A percentile compares a stretch with the other conserved stretches of the same genome.
These are phyloP conservation scores for Colletotrichum euphorbiae DNA, from an alignment of 2,329 filamentous ascomycete genomes.

Conservation along the genomic window DNA sequence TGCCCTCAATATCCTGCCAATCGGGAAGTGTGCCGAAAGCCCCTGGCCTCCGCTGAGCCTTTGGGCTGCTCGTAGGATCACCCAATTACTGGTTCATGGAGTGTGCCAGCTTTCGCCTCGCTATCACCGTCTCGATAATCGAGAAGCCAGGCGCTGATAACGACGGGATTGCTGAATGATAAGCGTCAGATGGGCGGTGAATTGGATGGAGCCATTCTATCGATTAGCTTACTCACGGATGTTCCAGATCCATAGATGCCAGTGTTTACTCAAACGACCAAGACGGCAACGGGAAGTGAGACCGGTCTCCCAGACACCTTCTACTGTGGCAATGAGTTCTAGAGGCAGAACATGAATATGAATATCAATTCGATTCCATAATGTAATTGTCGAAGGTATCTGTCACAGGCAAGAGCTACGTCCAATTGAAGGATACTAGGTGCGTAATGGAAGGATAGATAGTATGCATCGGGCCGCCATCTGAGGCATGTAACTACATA, in stretches of 20 bases:
- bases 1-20: conserved; percentile 44
- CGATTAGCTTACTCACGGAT: not conserved
- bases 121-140: conserved; percentile 26
- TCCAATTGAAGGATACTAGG: no score
- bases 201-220: not conserved
- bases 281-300: conserved; percentile 30
- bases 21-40: conserved; percentile 43
- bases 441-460: not conserved
- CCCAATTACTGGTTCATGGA: conserved; percentile 3
- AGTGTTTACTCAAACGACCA: conserved; percentile 35
- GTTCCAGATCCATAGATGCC: conserved; percentile 27
- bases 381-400: not conserved
- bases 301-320: conserved; percentile 36
- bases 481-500: not conserved
- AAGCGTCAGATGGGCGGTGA: no score
- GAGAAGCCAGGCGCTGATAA: conserved; percentile 32
- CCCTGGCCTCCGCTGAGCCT: conserved; percentile 31
- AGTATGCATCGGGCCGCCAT: not conserved
- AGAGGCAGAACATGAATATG: conserved; percentile 29
- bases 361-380: not conserved
- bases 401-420: no score
- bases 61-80: not conserved
- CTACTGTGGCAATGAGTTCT: conserved; percentile 26
- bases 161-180: not conserved
- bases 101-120: conserved; percentile 15